Conservation (phyloP, 352 stramenopile species). For the Pythium aristosporum region DNA sequence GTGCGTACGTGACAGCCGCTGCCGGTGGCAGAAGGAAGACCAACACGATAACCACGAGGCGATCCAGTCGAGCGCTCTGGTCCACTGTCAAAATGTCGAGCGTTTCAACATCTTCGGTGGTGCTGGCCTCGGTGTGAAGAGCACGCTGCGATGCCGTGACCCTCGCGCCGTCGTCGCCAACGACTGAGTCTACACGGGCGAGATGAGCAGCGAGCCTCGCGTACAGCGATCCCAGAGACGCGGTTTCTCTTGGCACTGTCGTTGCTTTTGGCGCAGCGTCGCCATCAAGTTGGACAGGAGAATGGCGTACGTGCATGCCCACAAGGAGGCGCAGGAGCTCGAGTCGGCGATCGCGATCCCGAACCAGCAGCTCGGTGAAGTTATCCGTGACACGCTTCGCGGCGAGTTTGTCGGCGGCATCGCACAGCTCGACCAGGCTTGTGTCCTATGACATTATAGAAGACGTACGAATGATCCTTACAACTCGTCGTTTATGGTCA, state of each 20-base stretch:
- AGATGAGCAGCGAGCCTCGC: constrained; percentile 10
- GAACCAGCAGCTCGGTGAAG: constrained; percentile 36
- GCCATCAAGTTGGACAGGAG: constrained; percentile 66
- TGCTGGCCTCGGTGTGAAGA: constrained; percentile 19
- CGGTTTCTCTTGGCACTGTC: constrained; percentile 35
- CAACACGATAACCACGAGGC: constrained; percentile 7
- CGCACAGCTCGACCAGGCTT: constrained; percentile 58
- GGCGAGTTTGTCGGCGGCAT: constrained; percentile 41
- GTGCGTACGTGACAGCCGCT: neutral
- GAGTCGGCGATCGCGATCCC: constrained; percentile 7
- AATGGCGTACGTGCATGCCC: constrained; percentile 69
- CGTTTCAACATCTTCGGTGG: constrained; percentile 10
- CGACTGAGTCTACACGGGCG: neutral
- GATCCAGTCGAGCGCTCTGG: constrained; percentile 20
- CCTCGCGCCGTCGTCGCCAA: constrained; percentile 7
- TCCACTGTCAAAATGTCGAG: constrained; percentile 13
- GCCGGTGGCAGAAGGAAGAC: constrained; percentile 9
- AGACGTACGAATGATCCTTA: too few relatives aligned
- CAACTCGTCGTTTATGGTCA: too few relatives aligned
- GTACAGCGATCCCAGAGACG: constrained; percentile 22
- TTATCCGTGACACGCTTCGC: constrained; percentile 36
- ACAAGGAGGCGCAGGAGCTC: constrained; percentile 47
- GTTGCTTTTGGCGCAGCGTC: constrained; percentile 59
- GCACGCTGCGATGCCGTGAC: constrained; percentile 22
- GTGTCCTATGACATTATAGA: too few relatives aligned